A percentile compares a stretch with the other conserved stretches of the same genome.
Conservation (phyloP, 2,329 filamentous ascomycete genomes). For the Trichoderma sp. region DNA sequence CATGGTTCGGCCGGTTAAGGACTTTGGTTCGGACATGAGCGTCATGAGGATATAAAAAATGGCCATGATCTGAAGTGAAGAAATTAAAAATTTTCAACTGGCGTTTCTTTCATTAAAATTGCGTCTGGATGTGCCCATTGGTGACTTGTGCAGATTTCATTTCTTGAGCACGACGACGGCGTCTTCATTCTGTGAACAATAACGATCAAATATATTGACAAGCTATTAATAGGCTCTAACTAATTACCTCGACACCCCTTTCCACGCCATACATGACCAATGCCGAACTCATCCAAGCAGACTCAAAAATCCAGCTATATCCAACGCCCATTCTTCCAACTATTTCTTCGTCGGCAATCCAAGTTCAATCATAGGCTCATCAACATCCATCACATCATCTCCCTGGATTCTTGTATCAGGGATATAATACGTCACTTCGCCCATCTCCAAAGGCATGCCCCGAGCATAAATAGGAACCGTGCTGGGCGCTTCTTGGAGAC, state of each 20-base stretch:
- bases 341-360: neutral
- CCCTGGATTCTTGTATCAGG: neutral
- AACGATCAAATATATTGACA: neutral
- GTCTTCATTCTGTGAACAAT: neutral
- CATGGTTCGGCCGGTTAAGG: slow-evolving; percentile 48
- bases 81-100: slow-evolving; percentile 37
- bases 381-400: neutral
- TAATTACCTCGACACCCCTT: neutral
- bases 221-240: neutral
- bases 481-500: neutral
- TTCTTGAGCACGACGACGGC: too few species aligned
- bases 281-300: neutral
- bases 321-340: neutral
- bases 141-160: too few species aligned
- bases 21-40: slow-evolving; percentile 43
- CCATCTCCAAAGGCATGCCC: neutral
- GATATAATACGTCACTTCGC: slow-evolving; percentile 21
- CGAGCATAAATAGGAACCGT: neutral
- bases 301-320: neutral
- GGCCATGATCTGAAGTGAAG: slow-evolving; percentile 48
- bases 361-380: slow-evolving; percentile 12
- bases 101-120: slow-evolving; percentile 23
- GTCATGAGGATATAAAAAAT: slow-evolving; percentile 43
- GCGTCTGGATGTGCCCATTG: slow-evolving; percentile 3
- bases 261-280: neutral